These are phyloP conservation scores for Cinchona pubescens DNA, from an alignment of 257 asterid species.

Conservation along the genomic window DNA sequence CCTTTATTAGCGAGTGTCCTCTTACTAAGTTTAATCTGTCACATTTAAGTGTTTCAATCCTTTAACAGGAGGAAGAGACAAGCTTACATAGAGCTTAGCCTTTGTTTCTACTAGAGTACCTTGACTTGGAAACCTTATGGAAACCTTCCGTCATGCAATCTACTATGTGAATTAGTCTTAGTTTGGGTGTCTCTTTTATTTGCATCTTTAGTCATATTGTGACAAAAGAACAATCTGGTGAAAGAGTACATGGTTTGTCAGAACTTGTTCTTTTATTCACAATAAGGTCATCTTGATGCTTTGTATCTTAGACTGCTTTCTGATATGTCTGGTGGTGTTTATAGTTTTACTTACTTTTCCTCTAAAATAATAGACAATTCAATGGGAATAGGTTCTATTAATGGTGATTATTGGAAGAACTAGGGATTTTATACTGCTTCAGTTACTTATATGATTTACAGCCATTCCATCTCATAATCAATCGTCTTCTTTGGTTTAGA, in stretches of 20 bases:
- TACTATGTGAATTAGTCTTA: neutral
- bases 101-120: neutral
- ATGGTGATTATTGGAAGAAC: neutral
- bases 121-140: neutral
- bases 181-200: neutral
- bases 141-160: neutral
- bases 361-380: neutral
- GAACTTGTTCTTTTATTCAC: neutral
- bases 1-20: neutral
- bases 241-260: too few species aligned
- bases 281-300: neutral
- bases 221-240: neutral
- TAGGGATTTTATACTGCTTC: neutral
- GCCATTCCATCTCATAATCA: neutral
- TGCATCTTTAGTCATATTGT: neutral
- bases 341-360: neutral
- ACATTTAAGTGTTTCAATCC: neutral
- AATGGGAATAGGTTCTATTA: neutral
- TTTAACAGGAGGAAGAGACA: neutral
- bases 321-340: neutral
- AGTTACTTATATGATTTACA: neutral
- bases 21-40: neutral
- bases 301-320: too few species aligned
- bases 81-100: neutral
- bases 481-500: neutral